phyloP scores from a whole-genome alignment of 2,329 filamentous ascomycete species.

The Keithomyces neogunnii region DNA sequence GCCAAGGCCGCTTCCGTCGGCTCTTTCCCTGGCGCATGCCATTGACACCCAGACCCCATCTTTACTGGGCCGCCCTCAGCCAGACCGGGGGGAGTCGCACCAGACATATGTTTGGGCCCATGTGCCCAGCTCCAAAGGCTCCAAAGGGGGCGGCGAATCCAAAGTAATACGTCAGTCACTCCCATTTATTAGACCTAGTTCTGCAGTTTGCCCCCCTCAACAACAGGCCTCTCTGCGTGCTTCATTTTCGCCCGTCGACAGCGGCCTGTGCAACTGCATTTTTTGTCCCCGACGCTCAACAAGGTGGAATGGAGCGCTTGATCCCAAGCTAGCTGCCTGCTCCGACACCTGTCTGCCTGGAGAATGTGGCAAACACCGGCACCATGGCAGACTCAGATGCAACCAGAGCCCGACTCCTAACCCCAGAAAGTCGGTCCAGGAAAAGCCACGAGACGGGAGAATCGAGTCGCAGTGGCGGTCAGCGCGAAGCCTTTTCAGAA shows the following conservation, averaged over 20 bases:
- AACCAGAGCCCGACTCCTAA: slow-evolving; percentile 8
- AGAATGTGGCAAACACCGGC: slow-evolving; percentile 12
- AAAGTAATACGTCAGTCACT: too few species aligned
- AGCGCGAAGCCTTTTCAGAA: slow-evolving; percentile 11
- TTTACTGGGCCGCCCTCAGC: too few species aligned
- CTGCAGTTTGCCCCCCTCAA: too few species aligned
- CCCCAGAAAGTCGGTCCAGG: slow-evolving; percentile 7
- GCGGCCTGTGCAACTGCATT: not conserved
- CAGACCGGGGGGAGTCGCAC: too few species aligned
- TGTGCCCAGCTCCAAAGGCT: not conserved
- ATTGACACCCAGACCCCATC: not conserved
- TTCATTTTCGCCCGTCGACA: not conserved
- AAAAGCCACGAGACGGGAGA: slow-evolving; percentile 35
- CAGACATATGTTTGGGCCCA: too few species aligned
- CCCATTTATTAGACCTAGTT: too few species aligned
- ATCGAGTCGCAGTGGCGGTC: slow-evolving; percentile 24
- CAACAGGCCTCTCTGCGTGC: not conserved
- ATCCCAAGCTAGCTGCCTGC: slow-evolving; percentile 3
- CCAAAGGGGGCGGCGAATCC: too few species aligned
- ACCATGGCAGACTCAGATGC: slow-evolving; percentile 14
- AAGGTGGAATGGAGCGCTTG: not conserved
- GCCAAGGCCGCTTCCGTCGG: not conserved
- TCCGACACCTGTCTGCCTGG: slow-evolving; percentile 5
- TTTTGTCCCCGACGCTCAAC: not conserved
- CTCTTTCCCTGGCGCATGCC: not conserved